Base-by-base conservation (phyloP, 164 flowering plant species). In the Vitis riparia region DNA sequence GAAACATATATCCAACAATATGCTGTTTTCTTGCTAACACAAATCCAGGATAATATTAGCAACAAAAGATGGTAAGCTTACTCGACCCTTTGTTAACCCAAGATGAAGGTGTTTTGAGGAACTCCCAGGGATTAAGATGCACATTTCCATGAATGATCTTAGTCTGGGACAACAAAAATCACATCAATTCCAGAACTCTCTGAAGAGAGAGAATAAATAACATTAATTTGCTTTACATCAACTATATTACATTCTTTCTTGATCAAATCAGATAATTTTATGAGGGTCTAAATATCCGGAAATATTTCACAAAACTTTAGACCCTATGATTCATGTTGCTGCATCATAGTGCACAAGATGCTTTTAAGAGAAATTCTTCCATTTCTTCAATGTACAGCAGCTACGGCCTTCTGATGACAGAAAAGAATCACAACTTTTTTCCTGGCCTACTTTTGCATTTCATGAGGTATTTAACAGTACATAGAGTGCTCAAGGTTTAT, bases 121-220 rank as follows among this genome's bases (percentile, higher is more conserved):
- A 80, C 74, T 78, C 58, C 98, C 97, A 64, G 95, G 90, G 47
- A 85, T 76, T 77, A 96, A 80, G 68, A 96, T 93, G 77, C 99
- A 96, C 77, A 96, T 78, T 77, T 95, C 99, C 99, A 95, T 95
- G 57, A 89, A 84, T 11, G 99, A 85, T 74, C 98, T 82, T 44
- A 96, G 89, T 73, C 99, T 96, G 88, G 59, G 27, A 83, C 51
- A 71, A 74, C 16, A 71, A 71, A 27, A 67, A 51, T 59, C 61
- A 23, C 50, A 37, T 27, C 64, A 69, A 66, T 14, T 10, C 15
- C 13, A 30, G 16, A 67, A 23, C 16, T 53, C 59, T 1, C 19
- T n/a, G 15, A 16, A 57, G 16, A 57, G 16, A 57, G 16, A 57
- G 59, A 6, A 17, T 16, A n/a, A 16, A 57, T n/a, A 57, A 13